Evolutionary conservation across 2,329 filamentous ascomycete genomes (phyloP).

Genomic region (Whalleya microplaca): DNA sequence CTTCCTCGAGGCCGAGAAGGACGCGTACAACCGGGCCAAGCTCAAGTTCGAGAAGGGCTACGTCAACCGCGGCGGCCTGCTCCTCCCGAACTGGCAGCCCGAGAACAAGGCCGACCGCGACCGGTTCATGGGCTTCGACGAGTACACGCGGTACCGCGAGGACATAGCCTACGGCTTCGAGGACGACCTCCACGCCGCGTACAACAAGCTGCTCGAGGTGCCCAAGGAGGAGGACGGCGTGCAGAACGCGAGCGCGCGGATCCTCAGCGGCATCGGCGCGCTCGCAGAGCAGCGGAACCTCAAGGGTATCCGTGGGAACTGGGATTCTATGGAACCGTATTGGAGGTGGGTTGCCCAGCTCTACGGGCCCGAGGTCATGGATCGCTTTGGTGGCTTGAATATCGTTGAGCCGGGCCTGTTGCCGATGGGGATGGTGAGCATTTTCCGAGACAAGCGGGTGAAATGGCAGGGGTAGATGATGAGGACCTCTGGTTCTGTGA

Average conservation of each 20-base stretch:
- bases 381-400: slow-evolving; percentile 48
- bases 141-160: slow-evolving; percentile 46
- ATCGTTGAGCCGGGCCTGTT: slow-evolving; percentile 49
- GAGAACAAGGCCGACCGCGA: slow-evolving; percentile 35
- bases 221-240: slow-evolving; percentile 36
- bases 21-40: slow-evolving; percentile 41
- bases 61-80: slow-evolving; percentile 9
- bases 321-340: slow-evolving; percentile 44
- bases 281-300: slow-evolving; percentile 23
- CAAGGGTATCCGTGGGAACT: slow-evolving; percentile 30
- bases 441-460: slow-evolving; percentile 48
- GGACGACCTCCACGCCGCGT: slow-evolving; percentile 39
- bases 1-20: slow-evolving; percentile 40
- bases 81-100: slow-evolving; percentile 36
- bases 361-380: slow-evolving; percentile 49
- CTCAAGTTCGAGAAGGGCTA: slow-evolving; percentile 40
- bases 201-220: slow-evolving; percentile 40
- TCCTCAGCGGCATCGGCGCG: slow-evolving; percentile 28
- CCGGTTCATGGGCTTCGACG: slow-evolving; percentile 49
- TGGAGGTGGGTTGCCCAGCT: slow-evolving; percentile 53
- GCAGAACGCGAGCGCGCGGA: slow-evolving; percentile 27
- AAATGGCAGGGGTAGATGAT: slow-evolving; percentile 44
- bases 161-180: slow-evolving; percentile 21
- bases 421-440: slow-evolving; percentile 51
- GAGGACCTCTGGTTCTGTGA: too few relatives aligned